Conservation (phyloP, 2,329 filamentous ascomycete species). For the Fusarium avenaceum region DNA sequence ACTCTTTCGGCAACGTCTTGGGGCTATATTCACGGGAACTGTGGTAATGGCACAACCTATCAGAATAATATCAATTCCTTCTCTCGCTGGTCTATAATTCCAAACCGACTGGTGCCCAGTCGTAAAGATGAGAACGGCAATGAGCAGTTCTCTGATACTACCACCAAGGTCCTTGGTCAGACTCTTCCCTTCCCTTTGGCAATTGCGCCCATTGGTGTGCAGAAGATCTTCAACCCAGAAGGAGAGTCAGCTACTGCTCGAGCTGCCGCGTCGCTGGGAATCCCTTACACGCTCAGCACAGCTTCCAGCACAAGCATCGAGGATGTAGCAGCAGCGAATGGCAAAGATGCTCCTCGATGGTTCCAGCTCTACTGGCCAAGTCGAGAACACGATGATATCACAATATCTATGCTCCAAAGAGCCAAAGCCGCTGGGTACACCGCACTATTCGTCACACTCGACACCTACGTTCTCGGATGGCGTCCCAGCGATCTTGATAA, state of each 20-base stretch:
- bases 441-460: constrained; percentile 15
- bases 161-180: constrained; percentile 20
- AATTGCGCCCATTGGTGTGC: constrained; percentile 24
- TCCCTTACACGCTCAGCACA: constrained; percentile 22
- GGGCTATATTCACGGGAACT: constrained; percentile 37
- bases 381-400: constrained; percentile 31
- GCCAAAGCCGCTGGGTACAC: constrained; percentile 20
- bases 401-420: constrained; percentile 17
- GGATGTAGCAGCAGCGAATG: constrained; percentile 28
- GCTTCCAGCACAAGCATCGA: constrained; percentile 36
- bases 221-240: constrained; percentile 34
- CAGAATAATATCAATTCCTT: constrained; percentile 28
- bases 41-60: constrained; percentile 27
- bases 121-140: constrained; percentile 19
- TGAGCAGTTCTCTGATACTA: constrained; percentile 27
- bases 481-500: constrained; percentile 28
- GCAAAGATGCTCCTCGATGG: constrained; percentile 11
- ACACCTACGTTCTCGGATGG: constrained; percentile 25
- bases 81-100: constrained; percentile 15
- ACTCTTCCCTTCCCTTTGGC: constrained; percentile 26
- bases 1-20: constrained; percentile 32
- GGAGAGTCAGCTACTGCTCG: constrained; percentile 15
- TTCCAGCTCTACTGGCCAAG: constrained; percentile 38
- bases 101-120: constrained; percentile 21
- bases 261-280: constrained; percentile 11